These are phyloP conservation scores for Suillus hirtellus DNA, from an alignment of 768 basidiomycete species.

Conservation along the genomic window DNA sequence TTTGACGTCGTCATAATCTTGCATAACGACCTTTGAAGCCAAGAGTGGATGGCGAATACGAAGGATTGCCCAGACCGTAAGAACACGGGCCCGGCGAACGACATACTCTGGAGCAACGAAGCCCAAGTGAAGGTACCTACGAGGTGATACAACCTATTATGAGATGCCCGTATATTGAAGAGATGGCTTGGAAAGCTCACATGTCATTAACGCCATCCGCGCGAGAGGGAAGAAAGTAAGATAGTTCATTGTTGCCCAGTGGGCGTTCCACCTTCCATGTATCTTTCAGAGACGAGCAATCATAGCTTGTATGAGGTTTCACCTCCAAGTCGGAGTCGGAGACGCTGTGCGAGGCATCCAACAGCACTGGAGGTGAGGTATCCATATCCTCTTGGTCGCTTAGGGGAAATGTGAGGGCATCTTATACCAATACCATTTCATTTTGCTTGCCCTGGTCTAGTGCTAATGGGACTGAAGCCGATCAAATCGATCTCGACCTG, in stretches of 20 bases:
- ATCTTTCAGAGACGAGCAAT: conserved; percentile 6
- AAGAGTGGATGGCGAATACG: conserved; percentile 71
- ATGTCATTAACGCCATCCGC: conserved; percentile 86
- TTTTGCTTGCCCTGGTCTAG: neutral
- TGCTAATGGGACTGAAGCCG: neutral
- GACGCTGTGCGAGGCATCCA: neutral
- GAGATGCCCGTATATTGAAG: neutral
- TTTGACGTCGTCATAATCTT: conserved; percentile 59
- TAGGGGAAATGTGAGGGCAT: neutral
- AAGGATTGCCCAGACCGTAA: conserved; percentile 70
- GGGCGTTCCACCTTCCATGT: conserved; percentile 41
- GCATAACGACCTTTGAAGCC: conserved; percentile 60
- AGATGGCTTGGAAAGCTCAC: conserved; percentile 39
- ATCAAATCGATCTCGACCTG: neutral
- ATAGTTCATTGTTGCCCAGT: conserved; percentile 74
- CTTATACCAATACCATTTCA: conserved; percentile 5
- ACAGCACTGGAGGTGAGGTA: conserved; percentile 1
- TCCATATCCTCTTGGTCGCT: neutral
- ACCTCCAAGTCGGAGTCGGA: neutral
- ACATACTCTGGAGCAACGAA: conserved; percentile 50
- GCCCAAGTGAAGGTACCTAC: conserved; percentile 80
- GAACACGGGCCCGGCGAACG: conserved; percentile 49
- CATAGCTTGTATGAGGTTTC: neutral
- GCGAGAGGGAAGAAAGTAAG: conserved; percentile 80
- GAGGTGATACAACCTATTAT: conserved; percentile 6